Base-by-base conservation (phyloP, 371 early-diverging fungal species). In the Circinella minor region DNA sequence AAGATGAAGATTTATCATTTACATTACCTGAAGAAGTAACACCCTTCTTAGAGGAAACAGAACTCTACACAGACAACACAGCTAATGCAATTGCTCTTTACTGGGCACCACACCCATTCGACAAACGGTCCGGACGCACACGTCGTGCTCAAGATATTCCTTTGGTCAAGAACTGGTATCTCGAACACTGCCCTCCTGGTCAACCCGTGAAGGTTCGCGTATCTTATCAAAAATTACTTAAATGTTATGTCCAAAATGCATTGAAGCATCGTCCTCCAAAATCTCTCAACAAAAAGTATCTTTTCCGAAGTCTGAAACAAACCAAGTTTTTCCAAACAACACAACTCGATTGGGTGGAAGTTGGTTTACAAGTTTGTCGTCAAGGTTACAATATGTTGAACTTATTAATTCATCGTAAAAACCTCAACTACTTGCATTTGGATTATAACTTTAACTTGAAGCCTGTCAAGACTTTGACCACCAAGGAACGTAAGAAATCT, bases 401-500 rank as follows among this genome's bases (percentile, higher is more conserved):
- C 76, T 87, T 99, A 47, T 81, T 99, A 69, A 96, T 99, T 76
- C 97, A 97, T 82, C 93, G 99, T 72, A 99, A 99, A 88, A 96
- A 94, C 73, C 86, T 99, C 73, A 96, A 95, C 81, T 99, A 98
- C 77, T 86, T 99, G 65, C 96, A 97, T 77, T 82, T 99, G 70
- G 99, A 99, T 85, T 97, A 98, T 85, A 98, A 99, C 84, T 99
- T 99, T 81, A 98, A 98, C 83, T 86, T 99, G 70, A 98, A 98
- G 81, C 97, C 97, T 17, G 95, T 96, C 75, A 96, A 98, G 84
- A 96, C 97, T 11, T 86, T 99, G 66, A 99, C 99, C 10, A 99
- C 99, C 48, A 99, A 99, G 84, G 99, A 99, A 81, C 90, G 99
- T 75, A 99, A 99, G 81, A 99, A 98, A 86, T 96, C 97, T 36